Percentiles rank a stretch among this genome's conserved stretches.
Evolutionary conservation across 257 asterid species (phyloP).

Genomic region (Lycium barbarum): DNA sequence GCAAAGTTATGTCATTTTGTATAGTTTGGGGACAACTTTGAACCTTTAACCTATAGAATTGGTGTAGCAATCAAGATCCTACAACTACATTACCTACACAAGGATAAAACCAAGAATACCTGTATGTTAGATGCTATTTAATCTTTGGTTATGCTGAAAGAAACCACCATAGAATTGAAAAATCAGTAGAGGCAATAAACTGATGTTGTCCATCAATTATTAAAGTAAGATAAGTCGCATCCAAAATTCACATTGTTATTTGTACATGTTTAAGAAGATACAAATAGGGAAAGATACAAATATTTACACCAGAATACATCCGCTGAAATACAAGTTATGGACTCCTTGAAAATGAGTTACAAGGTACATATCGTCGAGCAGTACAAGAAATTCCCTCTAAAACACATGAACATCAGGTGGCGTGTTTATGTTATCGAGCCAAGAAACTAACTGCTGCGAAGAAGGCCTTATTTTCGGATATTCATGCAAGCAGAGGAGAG

Average conservation of each 20-base stretch:
- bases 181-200: background rate
- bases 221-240: background rate
- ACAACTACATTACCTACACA: background rate
- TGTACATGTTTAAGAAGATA: slow-evolving; percentile 25
- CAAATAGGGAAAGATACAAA: slow-evolving; percentile 19
- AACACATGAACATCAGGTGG: slow-evolving; percentile 31
- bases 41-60: background rate
- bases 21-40: background rate
- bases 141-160: background rate
- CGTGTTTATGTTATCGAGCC: slow-evolving; percentile 64
- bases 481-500: slow-evolving; percentile 71
- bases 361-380: background rate
- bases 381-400: background rate
- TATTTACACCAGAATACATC: slow-evolving; percentile 22
- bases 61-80: background rate
- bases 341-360: background rate
- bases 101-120: background rate
- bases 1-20: no score
- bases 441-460: slow-evolving; percentile 60
- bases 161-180: background rate
- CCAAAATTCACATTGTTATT: slow-evolving; percentile 26
- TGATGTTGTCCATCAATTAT: slow-evolving; percentile 12
- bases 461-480: slow-evolving; percentile 75
- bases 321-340: slow-evolving; percentile 4
- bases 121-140: background rate